A percentile compares a stretch with the other conserved stretches of the same genome.
These are phyloP conservation scores for Ogataea nitratoaversa DNA, from an alignment of 805 yeast species.

Conservation along the genomic window DNA sequence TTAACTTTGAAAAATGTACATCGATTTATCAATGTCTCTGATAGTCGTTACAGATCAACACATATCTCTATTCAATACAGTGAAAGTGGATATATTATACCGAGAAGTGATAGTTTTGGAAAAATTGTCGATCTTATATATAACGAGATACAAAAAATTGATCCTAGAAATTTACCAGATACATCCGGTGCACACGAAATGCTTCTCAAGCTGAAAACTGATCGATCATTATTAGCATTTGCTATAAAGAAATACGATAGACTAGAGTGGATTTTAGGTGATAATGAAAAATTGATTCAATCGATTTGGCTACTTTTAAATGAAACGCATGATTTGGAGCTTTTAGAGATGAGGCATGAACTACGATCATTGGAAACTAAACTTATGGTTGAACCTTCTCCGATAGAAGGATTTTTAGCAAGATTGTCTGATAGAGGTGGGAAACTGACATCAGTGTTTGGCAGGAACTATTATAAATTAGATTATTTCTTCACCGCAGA, in stretches of 20 bases:
- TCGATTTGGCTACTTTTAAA: slow-evolving; percentile 40
- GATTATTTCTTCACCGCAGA: slow-evolving; percentile 63
- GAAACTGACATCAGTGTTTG: slow-evolving; percentile 17
- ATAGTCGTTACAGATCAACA: slow-evolving; percentile 1
- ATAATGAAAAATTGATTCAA: slow-evolving; percentile 37
- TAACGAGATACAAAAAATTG: slow-evolving; percentile 17
- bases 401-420: slow-evolving; percentile 79
- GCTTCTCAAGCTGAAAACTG: slow-evolving; percentile 18
- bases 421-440: slow-evolving; percentile 53
- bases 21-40: slow-evolving; percentile 4
- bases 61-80: slow-evolving; percentile 2
- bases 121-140: slow-evolving; percentile 37
- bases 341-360: slow-evolving; percentile 44
- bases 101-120: slow-evolving; percentile 30
- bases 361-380: slow-evolving; percentile 29
- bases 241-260: slow-evolving; percentile 70
- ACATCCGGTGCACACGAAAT: slow-evolving; percentile 11
- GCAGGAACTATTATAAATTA: slow-evolving; percentile 43
- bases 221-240: slow-evolving; percentile 29
- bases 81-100: slow-evolving; percentile 22
- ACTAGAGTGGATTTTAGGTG: slow-evolving; percentile 62
- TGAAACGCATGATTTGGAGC: slow-evolving; percentile 53
- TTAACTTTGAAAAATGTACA: slow-evolving; percentile 34
- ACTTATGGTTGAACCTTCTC: slow-evolving; percentile 51
- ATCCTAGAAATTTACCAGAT: slow-evolving; percentile 2